Conservation (phyloP, 108 stramenopile genomes). For the Cyclotella cryptica region DNA sequence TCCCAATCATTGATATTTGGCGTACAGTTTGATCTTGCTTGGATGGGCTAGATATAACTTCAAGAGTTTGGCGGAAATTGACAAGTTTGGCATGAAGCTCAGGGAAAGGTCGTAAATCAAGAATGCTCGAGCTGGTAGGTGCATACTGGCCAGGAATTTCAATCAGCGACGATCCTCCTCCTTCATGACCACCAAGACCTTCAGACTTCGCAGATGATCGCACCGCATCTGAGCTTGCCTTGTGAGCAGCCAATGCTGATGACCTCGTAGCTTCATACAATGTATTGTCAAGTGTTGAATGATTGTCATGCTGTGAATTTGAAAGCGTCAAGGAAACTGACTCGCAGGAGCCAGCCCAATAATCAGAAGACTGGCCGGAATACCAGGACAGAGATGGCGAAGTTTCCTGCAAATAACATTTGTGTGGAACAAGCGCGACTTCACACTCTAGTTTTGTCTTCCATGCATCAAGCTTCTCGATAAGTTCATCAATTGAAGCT, state of each 20-base stretch:
- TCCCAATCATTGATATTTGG: conserved; percentile 83
- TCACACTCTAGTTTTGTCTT: conserved; percentile 71
- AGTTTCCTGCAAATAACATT: conserved; percentile 63
- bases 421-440: conserved; percentile 64
- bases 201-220: conserved; percentile 55
- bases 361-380: conserved; percentile 66
- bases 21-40: conserved; percentile 75
- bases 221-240: conserved; percentile 65
- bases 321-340: conserved; percentile 40
- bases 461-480: conserved; percentile 71
- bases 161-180: conserved; percentile 77
- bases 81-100: conserved; percentile 87
- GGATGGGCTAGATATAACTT: conserved; percentile 56
- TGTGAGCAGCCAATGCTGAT: conserved; percentile 71
- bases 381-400: conserved; percentile 80
- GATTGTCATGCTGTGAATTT: conserved; percentile 30
- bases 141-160: conserved; percentile 92
- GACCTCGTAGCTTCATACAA: conserved; percentile 59
- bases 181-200: conserved; percentile 79
- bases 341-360: conserved; percentile 74
- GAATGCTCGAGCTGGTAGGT: conserved; percentile 59
- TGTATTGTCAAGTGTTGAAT: conserved; percentile 30
- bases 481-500: conserved; percentile 56
- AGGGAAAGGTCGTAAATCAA: conserved; percentile 75
- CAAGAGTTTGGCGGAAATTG: conserved; percentile 69